These are phyloP conservation scores for Viola pubescens DNA, from an alignment of 441 rosid species.

Conservation along the genomic window DNA sequence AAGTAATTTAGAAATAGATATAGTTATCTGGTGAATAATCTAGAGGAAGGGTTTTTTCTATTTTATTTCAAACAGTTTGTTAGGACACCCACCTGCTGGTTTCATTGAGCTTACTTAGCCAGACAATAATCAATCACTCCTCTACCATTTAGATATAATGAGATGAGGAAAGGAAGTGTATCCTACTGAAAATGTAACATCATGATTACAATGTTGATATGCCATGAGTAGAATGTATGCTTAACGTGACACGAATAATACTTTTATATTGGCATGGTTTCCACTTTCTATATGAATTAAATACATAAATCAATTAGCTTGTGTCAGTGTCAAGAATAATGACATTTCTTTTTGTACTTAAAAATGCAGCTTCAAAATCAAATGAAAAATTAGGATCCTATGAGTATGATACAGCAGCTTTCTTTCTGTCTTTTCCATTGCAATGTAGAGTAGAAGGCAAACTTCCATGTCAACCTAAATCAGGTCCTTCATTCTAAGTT, in stretches of 20 bases:
- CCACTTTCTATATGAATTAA: background rate
- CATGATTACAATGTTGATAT: slow-evolving; percentile 31
- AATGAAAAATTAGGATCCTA: background rate
- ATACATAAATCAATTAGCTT: slow-evolving; percentile 8
- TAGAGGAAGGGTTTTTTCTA: background rate
- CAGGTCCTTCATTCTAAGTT: no score
- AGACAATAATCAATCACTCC: slow-evolving; percentile 25
- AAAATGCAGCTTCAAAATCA: background rate
- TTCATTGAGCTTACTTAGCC: slow-evolving; percentile 17
- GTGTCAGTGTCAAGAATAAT: slow-evolving; percentile 10
- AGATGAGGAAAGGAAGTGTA: slow-evolving; percentile 11
- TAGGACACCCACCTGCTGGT: slow-evolving; percentile 21
- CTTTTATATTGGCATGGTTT: background rate
- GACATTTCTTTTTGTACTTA: background rate
- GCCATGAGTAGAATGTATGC: slow-evolving; percentile 38
- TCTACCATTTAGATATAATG: slow-evolving; percentile 13
- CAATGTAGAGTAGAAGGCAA: no score
- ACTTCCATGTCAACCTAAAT: no score
- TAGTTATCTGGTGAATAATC: background rate
- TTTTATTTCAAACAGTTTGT: slow-evolving; percentile 13
- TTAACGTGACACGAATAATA: slow-evolving; percentile 33
- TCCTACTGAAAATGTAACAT: slow-evolving; percentile 24
- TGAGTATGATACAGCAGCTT: background rate
- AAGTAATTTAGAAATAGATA: background rate
- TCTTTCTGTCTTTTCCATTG: no score